These are phyloP conservation scores for Avena insularis DNA, from an alignment of 176 grass and related monocot genomes.

Conservation along the genomic window DNA sequence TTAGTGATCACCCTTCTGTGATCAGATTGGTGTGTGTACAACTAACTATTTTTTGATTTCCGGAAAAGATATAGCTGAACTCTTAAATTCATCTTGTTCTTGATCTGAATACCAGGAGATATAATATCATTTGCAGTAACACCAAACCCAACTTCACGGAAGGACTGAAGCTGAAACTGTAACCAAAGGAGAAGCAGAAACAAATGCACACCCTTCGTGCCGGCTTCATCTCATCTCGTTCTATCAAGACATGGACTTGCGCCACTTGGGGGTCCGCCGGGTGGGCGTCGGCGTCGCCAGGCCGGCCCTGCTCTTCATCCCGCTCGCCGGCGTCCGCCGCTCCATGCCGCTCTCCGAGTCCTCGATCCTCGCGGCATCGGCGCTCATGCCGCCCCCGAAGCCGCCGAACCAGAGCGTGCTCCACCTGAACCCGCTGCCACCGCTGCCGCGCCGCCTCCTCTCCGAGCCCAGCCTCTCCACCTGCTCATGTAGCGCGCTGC, in stretches of 20 bases:
- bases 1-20: no score
- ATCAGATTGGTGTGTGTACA: neutral
- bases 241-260: slow-evolving; percentile 69
- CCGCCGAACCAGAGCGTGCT: slow-evolving; percentile 75
- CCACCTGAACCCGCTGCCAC: slow-evolving; percentile 63
- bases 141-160: neutral
- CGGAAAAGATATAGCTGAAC: neutral
- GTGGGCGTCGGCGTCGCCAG: slow-evolving; percentile 46
- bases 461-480: slow-evolving; percentile 66
- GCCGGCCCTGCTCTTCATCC: slow-evolving; percentile 54
- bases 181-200: slow-evolving; percentile 5
- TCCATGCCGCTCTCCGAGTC: slow-evolving; percentile 67
- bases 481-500: slow-evolving; percentile 78
- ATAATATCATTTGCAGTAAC: neutral
- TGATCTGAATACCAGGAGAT: neutral
- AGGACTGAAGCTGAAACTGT: neutral
- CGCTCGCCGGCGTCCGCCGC: slow-evolving; percentile 58
- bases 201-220: neutral
- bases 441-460: slow-evolving; percentile 56
- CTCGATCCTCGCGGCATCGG: slow-evolving; percentile 65
- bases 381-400: slow-evolving; percentile 43
- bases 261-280: slow-evolving; percentile 61
- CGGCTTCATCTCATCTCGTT: neutral
- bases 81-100: neutral
- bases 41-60: neutral